These are phyloP conservation scores for Macrophomina pseudophaseolina DNA, from an alignment of 2,329 filamentous ascomycete genomes.

Conservation along the genomic window DNA sequence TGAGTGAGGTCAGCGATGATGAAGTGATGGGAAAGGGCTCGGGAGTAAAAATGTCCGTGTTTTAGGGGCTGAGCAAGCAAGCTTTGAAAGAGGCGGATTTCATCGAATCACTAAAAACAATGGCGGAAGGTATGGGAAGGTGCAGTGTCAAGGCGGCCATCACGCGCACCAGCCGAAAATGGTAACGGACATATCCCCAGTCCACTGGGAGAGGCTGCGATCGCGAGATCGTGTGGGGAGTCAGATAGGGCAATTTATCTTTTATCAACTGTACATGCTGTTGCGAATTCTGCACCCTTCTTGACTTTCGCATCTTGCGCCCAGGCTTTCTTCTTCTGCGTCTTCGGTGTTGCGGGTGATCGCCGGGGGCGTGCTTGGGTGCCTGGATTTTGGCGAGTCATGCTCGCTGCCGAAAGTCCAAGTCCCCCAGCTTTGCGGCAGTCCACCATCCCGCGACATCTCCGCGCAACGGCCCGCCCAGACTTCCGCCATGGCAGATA, in stretches of 20 bases:
- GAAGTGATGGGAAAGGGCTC: too few species aligned
- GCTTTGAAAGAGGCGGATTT: too few species aligned
- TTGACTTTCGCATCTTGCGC: neutral
- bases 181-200: neutral
- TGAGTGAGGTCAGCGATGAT: too few species aligned
- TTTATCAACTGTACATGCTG: too few species aligned
- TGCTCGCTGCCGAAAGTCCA: neutral
- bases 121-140: too few species aligned
- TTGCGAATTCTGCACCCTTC: neutral
- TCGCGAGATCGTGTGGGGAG: too few species aligned
- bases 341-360: neutral
- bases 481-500: neutral
- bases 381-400: conserved; percentile 1
- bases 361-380: neutral
- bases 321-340: neutral
- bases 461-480: neutral
- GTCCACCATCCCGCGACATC: neutral
- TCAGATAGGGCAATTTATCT: too few species aligned
- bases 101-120: too few species aligned
- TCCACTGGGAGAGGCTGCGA: too few species aligned
- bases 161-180: neutral
- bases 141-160: too few species aligned
- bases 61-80: too few species aligned
- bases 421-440: conserved; percentile 1
- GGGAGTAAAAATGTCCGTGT: too few species aligned